Evolutionary conservation across 805 yeast genomes (phyloP), one percentile per base, ranked within the genome.

Genomic region (Candida rishiriensis): DNA sequence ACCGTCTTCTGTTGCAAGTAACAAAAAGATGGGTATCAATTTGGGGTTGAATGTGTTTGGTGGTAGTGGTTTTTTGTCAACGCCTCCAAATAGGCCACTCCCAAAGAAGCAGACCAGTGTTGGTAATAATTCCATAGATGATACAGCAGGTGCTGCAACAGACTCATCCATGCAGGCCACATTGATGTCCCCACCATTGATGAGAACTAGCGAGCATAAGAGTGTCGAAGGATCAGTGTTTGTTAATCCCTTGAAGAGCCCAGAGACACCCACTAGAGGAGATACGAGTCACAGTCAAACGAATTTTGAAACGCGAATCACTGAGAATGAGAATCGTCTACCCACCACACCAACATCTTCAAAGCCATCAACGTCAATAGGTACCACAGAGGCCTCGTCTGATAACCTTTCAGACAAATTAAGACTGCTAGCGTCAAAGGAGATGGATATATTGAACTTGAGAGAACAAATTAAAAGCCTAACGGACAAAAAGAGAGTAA

Each of bases 361-460:
- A 10, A 35, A 21, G 18, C 42, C 48, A 14, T 42, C 51, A 14
- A 17, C 37, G 7, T 3, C 46, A 13, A 39, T 42, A 6, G 30
- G 30, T 34, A 34, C 31, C 12, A 29, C 40, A 1, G 26, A 30
- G 28, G 15, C 43, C 33, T 13, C 39, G 10, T 14, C 43, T 10
- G 44, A 52, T 14, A 79, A 72, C 34, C 66, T 82, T 6, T 79
- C 78, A 45, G 77, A 73, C 4, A 75, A 81, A 39, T 62, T 84
- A 39, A 71, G 87, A 48, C 64, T 72, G 9, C 63, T 85, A 37
- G 91, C 91, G 0, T 66, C 78, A 34, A 84, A 82, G 55, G 93
- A 85, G 57, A 76, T 81, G 76, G 76, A 75, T 21, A 67, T 84
- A 28, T 73, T 84, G 40, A 89, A 84, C 51, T 61, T 83, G 36